Evolutionary conservation across 2,329 filamentous ascomycete genomes (phyloP), one percentile per base, ranked within the genome.

Genomic region (Fusarium circinatum): DNA sequence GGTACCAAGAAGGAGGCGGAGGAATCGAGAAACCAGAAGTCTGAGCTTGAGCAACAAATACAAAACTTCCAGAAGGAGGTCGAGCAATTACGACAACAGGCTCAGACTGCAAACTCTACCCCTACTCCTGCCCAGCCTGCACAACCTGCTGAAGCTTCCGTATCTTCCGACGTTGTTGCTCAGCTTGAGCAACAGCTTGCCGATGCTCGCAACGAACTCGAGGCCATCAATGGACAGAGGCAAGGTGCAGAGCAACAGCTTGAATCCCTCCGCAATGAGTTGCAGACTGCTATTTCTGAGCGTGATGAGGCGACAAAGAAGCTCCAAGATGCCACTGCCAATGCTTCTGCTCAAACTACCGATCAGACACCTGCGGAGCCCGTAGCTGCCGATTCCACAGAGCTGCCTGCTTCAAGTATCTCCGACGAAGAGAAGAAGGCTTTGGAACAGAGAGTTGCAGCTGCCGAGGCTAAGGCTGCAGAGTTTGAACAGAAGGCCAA

Each of bases 211-310:
- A 89, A 90, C 73, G 89, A 95, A 75, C 87, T 96, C 15, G 90
- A 91, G 48, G 86, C 86, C 4, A 87, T 92, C 60, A 91, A 85
- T 12, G 85, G 90, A 15, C 91, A 96, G 79, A 95, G 94, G 81
- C 86, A 90, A 24, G 85, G 86, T 5, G 85, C 94, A n/a, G 89
- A 94, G 73, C 84, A 89, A 65, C 90, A 93, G 70, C 85, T 93
- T 5, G 84, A 86, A 51, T 81, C 79, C 30, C 80, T 91, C 5
- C 87, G 85, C 36, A 73, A 80, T 12, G 91, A 95, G 77, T 84
- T 97, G 18, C 86, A 91, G 58, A 83, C 85, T 15, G 88, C 88
- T 2, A 88, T 90, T 62, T 84, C 87, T 11, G 90, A 94, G 76
- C 86, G 93, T 49, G 92, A 94, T 62, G 85, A 89, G 69, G 89